phyloP scores from a whole-genome alignment of 1,284 basidiomycete species.

The Ustilago vetiveriae region DNA sequence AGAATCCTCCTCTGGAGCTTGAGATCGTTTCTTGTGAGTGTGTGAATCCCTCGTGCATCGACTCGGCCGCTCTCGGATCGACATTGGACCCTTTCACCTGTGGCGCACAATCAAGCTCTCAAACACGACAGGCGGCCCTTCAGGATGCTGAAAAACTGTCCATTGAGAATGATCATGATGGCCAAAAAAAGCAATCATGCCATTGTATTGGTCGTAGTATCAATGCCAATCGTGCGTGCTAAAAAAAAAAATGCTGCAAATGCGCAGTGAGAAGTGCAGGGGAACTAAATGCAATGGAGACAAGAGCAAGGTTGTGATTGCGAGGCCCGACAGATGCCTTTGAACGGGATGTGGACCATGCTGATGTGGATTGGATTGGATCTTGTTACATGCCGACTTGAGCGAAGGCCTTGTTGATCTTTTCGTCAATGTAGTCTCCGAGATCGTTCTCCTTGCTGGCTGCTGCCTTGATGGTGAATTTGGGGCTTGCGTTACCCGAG shows the following conservation, averaged over 20 bases:
- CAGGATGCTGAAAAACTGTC: not conserved
- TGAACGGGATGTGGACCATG: conserved; percentile 7
- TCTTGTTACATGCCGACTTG: conserved; percentile 4
- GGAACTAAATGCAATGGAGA: not conserved
- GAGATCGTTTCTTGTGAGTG: not conserved
- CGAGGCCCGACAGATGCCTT: conserved; percentile 1
- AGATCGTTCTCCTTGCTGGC: not conserved
- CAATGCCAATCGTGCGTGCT: no score
- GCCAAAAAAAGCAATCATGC: not conserved
- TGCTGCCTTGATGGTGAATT: conserved; percentile 30
- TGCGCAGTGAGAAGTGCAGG: not conserved
- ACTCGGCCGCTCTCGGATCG: no score
- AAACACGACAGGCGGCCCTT: no score
- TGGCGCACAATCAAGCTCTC: no score
- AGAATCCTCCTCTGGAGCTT: not conserved
- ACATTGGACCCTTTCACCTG: no score
- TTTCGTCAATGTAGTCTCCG: conserved; percentile 7
- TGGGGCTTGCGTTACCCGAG: conserved; percentile 31
- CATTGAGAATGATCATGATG: not conserved
- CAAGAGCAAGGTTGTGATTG: not conserved
- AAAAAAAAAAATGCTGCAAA: not conserved
- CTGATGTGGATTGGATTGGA: not conserved
- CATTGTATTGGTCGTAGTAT: no score
- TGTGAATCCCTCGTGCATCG: no score
- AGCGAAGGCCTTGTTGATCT: conserved; percentile 13